Conservation (phyloP, 2,329 filamentous ascomycete genomes). For the Xylaria sp. region DNA sequence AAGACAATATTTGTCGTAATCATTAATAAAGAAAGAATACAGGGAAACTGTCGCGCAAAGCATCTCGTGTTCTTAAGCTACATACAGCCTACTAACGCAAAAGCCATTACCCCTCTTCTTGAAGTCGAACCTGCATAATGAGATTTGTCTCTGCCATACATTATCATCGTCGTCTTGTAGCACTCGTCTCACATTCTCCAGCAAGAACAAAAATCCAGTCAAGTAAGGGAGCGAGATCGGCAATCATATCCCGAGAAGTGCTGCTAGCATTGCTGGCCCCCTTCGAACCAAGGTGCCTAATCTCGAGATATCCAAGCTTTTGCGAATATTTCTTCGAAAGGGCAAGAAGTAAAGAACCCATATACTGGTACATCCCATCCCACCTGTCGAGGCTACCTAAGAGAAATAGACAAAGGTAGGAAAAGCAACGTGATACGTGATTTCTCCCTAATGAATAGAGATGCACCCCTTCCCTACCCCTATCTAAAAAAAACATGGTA, state of each 20-base stretch:
- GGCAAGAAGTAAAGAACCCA: slow-evolving; percentile 24
- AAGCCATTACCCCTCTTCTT: neutral
- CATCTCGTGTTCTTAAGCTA: slow-evolving; percentile 12
- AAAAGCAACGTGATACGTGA: neutral
- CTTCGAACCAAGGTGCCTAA: neutral
- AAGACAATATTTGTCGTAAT: neutral
- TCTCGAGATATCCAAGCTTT: slow-evolving; percentile 10
- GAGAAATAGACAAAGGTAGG: neutral
- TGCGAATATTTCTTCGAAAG: neutral
- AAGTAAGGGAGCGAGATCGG: neutral
- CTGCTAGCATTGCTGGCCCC: slow-evolving; percentile 1
- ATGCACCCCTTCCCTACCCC: neutral
- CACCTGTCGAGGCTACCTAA: neutral
- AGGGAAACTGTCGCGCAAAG: slow-evolving; percentile 6
- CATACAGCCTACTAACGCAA: neutral
- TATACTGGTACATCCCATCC: slow-evolving; percentile 25
- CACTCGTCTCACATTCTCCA: slow-evolving; percentile 8
- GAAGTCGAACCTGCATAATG: too few species aligned
- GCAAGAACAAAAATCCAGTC: slow-evolving; percentile 29
- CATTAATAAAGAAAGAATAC: neutral
- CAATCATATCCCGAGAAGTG: neutral
- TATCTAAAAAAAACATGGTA: slow-evolving; percentile 26
- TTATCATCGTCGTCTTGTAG: slow-evolving; percentile 8
- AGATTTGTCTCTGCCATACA: too few species aligned
- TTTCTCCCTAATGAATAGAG: slow-evolving; percentile 1